Evolutionary conservation across 2,329 filamentous ascomycete species (phyloP), one percentile per base, ranked within the genome.

Genomic region (Pezicula rhizophila): DNA sequence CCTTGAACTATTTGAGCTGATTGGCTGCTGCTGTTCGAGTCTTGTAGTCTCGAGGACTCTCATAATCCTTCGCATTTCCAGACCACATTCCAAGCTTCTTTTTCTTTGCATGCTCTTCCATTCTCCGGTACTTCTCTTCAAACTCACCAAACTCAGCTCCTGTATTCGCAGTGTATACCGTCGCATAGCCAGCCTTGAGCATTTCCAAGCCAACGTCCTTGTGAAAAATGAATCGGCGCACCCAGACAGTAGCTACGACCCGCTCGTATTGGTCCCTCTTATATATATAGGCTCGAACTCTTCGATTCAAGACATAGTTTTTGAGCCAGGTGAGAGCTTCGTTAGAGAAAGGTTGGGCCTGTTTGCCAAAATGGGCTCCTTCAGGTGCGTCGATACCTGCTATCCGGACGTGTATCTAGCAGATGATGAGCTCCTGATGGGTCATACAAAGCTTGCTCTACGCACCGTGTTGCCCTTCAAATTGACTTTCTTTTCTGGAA

Each of bases 351-450:
- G 91, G 92, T 68, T 99, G 93, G 8, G 84, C 87, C 23, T 89
- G 85, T 45, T 83, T 80, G 47, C 95, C 95, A 68, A 96, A 99
- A 68, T 99, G 93, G 8, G 91, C 85, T 48, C 87, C 75, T 70
- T 99, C 93, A 2, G 93, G 93, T 10, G 95, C 93, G 67, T 99
- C 93, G 47, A 99, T 73, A 44, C 93, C 93, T 14, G 93, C 93
- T 49, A 99, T 77, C 25, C 93, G 87, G 49, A 99, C 79, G 45
- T 91, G 82, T 57, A 99, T 88, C 86, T 95, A 61, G 33, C 23
- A 25, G 2, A 14, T 40, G 5, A 50, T 59, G 18, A 57, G 49
- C 25, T 15, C 7, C 38, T 48, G 8, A 12, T 5, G 18, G 5
- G 12, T 7, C 3, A 4, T 31, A 10, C 8, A 31, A 31, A 31